Evolutionary conservation across 345 rosid species (phyloP), one percentile per base, ranked within the genome.

Genomic region (Salix koriyanagi): DNA sequence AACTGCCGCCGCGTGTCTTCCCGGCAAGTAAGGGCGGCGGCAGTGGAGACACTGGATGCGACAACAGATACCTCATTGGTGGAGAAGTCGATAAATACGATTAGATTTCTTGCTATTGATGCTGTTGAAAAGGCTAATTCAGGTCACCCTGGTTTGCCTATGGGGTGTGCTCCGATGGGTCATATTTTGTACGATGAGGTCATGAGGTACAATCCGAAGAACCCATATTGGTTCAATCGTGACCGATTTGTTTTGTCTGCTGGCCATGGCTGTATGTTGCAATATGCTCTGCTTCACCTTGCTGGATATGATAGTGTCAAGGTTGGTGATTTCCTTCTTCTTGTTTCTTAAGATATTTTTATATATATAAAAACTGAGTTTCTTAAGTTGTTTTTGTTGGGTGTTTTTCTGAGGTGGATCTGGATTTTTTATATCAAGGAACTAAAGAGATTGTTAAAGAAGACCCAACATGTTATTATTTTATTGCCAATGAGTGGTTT

Each of bases 61-160:
- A 70, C 88, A 6, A 74, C 97, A 0, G 97, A 89, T 65, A 85
- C 92, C 32, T 67, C 96, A 13, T 75, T 95, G 76, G 86, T 95
- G 58, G 99, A 90, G 74, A 89, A 90, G 76, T 95, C 97, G 39
- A 62, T 93, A 34, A 93, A 95, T 72, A 88, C 98, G 65, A 95
- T 95, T 52, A 79, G 99, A 84, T 93, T 95, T 81, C 85, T 95
- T 36, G 91, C 97, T 30, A 75, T 95, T 52, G 99, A 95, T 76
- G 96, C 99, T 6, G 99, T 95, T 13, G 97, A 95, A 88, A 95
- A 93, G 86, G 99, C 97, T 1, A 95, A 95, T 78, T 95, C 97
- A 6, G 99, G 97, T 3, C 97, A 95, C 77, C 99, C 99, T 1
- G 99, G 98, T 32, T 84, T 95, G 71, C 99, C 99, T 25, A 93